phyloP scores from a whole-genome alignment of 169 alveolate species.

The Plasmodium yoelii region DNA sequence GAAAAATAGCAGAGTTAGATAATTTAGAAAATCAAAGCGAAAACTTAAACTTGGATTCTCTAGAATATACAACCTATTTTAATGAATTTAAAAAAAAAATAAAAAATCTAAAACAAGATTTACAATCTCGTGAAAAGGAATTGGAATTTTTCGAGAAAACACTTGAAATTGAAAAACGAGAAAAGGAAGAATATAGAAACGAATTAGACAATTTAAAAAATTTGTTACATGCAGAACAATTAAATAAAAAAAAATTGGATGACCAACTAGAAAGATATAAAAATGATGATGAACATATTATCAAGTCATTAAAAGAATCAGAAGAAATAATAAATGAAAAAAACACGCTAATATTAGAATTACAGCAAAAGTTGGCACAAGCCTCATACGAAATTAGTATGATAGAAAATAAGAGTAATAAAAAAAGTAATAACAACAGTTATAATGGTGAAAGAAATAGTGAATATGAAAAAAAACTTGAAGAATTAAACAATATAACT shows the following conservation, averaged over 20 bases:
- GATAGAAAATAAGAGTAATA: conserved; percentile 35
- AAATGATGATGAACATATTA: conserved; percentile 62
- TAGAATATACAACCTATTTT: conserved; percentile 50
- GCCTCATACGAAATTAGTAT: conserved; percentile 36
- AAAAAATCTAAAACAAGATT: conserved; percentile 44
- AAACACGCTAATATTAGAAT: conserved; percentile 45
- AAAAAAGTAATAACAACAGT: conserved; percentile 16
- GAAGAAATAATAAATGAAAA: conserved; percentile 59
- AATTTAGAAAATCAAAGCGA: conserved; percentile 42
- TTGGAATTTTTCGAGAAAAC: conserved; percentile 60
- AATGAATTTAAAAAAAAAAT: conserved; percentile 59
- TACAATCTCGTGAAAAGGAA: conserved; percentile 46
- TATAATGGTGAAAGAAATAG: conserved; percentile 24
- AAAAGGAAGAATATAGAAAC: conserved; percentile 41
- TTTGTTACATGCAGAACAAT: conserved; percentile 32
- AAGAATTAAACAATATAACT: conserved; percentile 29
- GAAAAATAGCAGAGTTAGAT: conserved; percentile 17
- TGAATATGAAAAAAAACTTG: conserved; percentile 54
- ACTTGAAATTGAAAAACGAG: conserved; percentile 53
- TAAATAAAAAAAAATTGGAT: conserved; percentile 33
- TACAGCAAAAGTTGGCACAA: conserved; percentile 47
- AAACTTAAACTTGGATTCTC: conserved; percentile 45
- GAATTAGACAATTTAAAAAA: conserved; percentile 62
- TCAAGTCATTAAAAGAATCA: conserved; percentile 50
- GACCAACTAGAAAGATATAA: conserved; percentile 43